A percentile compares a stretch with the other conserved stretches of the same genome.
phyloP scores from a whole-genome alignment of 805 yeast genomes.

The Metschnikowia amazonensis region DNA sequence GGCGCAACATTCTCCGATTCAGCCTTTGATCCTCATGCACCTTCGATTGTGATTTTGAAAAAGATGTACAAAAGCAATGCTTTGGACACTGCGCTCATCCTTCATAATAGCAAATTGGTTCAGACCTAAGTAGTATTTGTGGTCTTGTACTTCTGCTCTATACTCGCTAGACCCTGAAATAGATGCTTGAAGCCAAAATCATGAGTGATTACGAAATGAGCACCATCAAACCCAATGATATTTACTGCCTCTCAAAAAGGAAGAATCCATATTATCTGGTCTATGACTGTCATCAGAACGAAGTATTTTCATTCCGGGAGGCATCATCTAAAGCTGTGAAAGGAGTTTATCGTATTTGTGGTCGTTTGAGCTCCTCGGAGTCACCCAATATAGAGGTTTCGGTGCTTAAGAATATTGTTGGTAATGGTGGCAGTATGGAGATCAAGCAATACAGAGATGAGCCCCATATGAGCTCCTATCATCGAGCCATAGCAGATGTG shows the following conservation, averaged over 20 bases:
- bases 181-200: neutral
- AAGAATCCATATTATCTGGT: neutral
- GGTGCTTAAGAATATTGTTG: conserved; percentile 13
- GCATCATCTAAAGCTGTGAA: neutral
- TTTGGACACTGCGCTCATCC: neutral
- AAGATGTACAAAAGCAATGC: neutral
- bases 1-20: neutral
- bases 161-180: neutral
- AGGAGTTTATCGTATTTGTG: neutral
- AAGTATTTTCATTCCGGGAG: neutral
- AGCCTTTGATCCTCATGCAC: neutral
- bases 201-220: neutral
- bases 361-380: neutral
- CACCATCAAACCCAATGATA: neutral
- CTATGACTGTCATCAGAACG: conserved; percentile 1
- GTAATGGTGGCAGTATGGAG: conserved; percentile 21
- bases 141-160: neutral
- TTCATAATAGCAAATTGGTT: neutral
- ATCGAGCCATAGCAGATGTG: conserved; percentile 1
- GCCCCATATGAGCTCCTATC: neutral
- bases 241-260: neutral
- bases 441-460: neutral
- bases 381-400: neutral
- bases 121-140: neutral
- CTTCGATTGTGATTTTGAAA: neutral